Evolutionary conservation across 257 asterid species (phyloP).

Genomic region (Lantana camara): DNA sequence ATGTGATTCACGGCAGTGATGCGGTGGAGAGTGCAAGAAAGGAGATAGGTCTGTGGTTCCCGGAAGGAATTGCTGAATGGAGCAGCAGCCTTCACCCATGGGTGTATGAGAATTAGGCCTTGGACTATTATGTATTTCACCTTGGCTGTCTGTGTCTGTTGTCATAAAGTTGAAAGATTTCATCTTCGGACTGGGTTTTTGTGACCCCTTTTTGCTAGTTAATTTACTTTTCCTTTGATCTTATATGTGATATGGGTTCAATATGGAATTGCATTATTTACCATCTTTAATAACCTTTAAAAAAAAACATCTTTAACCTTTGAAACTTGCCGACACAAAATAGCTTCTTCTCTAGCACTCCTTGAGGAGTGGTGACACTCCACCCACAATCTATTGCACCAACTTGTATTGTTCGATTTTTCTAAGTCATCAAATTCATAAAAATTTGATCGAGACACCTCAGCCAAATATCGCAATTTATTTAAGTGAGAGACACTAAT

Average conservation of each 20-base stretch:
- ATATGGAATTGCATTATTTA: background rate
- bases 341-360: too few relatives aligned
- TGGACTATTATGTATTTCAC: background rate
- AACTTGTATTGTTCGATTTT: too few relatives aligned
- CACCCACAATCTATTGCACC: too few relatives aligned
- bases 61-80: slow-evolving; percentile 88
- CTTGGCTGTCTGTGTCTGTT: slow-evolving; percentile 9
- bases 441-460: too few relatives aligned
- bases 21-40: slow-evolving; percentile 87
- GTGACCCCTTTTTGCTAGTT: background rate
- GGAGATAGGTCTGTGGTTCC: slow-evolving; percentile 98
- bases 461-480: too few relatives aligned
- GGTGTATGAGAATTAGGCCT: slow-evolving; percentile 59
- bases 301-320: too few relatives aligned
- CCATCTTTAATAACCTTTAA: too few relatives aligned
- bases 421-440: too few relatives aligned
- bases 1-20: slow-evolving; percentile 92
- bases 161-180: slow-evolving; percentile 20
- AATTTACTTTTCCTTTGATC: background rate
- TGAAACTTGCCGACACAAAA: too few relatives aligned
- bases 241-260: background rate
- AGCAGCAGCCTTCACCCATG: slow-evolving; percentile 83
- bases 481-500: too few relatives aligned
- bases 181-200: slow-evolving; percentile 14
- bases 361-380: too few relatives aligned